Evolutionary conservation across 768 basidiomycete species (phyloP), one percentile per base, ranked within the genome.

Genomic region (Suillus decipiens): DNA sequence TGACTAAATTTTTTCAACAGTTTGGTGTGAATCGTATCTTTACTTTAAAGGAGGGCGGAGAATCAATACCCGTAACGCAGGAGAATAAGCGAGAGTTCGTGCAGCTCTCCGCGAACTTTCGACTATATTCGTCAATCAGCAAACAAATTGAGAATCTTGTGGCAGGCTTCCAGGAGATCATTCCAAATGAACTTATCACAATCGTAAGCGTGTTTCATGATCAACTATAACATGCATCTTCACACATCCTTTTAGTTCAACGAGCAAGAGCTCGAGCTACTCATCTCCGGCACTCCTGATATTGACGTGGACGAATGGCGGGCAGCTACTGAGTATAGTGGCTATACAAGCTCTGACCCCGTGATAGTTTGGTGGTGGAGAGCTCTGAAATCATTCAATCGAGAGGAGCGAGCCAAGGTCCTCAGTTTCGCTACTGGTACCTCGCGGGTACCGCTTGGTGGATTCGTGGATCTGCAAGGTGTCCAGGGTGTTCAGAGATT

Each of bases 331-430:
- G 94, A 95, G 71, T 94, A 95, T 77, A 93, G 89, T 66, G 92
- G 93, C 54, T 95, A 93, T 74, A 86, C 84, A 7, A 85, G 90
- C 70, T 92, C 90, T 3, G 96, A 99, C 74, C 93, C 96, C 7
- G 95, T 96, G 70, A 95, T 99, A 64, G 89, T 93, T 34, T 99
- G 96, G 96, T 98, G 95, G 91, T 99, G 97, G 97, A 86, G 97
- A 67, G 96, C 96, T 2, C 84, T 99, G 48, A 95, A 99, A 76
- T 96, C 95, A 10, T 98, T 98, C 80, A 94, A 92, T 68, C 91
- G 96, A 39, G 96, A 98, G 69, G 97, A 99, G 77, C 83, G 95
- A 61, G 95, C 97, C 37, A 95, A 97, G 75, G 93, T 99, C 51
- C 82, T 99, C 62, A 96, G 96, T 80, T 99, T 99, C 77, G 96